phyloP scores from a whole-genome alignment of 2,329 filamentous ascomycete species.

The Ophiocordyceps polyrhachis-furcata region DNA sequence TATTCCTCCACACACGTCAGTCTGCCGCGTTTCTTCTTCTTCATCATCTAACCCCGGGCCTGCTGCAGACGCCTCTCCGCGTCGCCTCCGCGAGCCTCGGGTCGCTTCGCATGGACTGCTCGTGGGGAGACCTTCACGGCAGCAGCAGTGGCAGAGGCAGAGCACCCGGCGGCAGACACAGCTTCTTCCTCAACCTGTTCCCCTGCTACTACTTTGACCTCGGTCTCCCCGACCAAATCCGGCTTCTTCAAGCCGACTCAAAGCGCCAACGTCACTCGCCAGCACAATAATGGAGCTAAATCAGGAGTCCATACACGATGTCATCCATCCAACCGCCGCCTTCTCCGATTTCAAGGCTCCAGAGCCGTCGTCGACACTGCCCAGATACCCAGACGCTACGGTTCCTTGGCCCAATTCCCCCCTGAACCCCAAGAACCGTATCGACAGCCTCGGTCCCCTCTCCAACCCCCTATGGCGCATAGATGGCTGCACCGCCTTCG shows the following conservation, averaged over 20 bases:
- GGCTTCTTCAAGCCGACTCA: background rate
- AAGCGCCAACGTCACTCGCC: background rate
- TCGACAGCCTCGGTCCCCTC: constrained; percentile 32
- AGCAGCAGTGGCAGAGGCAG: background rate
- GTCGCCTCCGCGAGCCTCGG: background rate
- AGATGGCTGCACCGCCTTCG: constrained; percentile 36
- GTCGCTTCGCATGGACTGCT: background rate
- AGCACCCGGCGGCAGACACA: background rate
- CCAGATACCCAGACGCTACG: background rate
- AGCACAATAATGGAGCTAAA: constrained; percentile 32
- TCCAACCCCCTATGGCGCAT: constrained; percentile 33
- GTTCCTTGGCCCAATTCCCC: constrained; percentile 26
- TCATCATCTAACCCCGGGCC: too few relatives aligned
- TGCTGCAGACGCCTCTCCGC: background rate
- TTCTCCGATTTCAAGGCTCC: constrained; percentile 13
- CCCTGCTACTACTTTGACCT: background rate
- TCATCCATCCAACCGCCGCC: constrained; percentile 39
- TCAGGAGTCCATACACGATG: constrained; percentile 30
- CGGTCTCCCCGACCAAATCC: background rate
- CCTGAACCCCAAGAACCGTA: constrained; percentile 41
- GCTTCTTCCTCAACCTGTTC: background rate
- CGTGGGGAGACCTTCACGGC: background rate
- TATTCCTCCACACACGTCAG: too few relatives aligned
- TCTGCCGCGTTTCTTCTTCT: too few relatives aligned
- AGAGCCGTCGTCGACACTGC: background rate